Conservation (phyloP, 305 asterid species). For the Fraxinus paxiana region DNA sequence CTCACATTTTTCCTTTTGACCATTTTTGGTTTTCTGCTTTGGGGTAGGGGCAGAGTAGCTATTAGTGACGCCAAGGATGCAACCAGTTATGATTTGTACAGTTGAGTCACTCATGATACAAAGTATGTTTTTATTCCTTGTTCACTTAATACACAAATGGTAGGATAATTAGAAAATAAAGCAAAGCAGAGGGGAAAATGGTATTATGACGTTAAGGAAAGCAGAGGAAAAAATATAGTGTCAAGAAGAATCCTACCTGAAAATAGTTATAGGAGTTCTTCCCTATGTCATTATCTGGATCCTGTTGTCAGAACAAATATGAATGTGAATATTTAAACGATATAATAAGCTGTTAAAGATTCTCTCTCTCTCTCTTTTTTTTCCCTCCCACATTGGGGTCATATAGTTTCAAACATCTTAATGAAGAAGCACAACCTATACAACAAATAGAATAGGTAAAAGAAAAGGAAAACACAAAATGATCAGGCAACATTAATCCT, state of each 20-base stretch:
- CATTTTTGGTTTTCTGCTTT: background rate
- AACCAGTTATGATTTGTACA: background rate
- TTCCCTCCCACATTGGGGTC: background rate
- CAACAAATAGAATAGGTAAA: background rate
- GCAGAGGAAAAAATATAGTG: background rate
- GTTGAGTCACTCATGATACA: background rate
- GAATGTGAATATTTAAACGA: slow-evolving; percentile 11
- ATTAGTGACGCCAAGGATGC: background rate
- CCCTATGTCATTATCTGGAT: slow-evolving; percentile 88
- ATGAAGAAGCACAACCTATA: background rate
- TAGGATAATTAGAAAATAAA: background rate
- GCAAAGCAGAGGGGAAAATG: background rate
- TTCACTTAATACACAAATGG: background rate
- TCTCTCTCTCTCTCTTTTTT: background rate
- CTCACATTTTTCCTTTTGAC: background rate
- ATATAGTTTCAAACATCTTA: background rate
- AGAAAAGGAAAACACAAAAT: background rate
- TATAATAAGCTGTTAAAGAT: background rate
- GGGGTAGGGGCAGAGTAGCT: background rate
- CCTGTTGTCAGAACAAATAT: slow-evolving; percentile 43
- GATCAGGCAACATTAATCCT: background rate
- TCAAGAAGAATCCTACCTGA: slow-evolving; percentile 43
- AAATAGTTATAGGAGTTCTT: slow-evolving; percentile 87
- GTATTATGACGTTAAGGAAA: background rate
- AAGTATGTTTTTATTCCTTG: background rate